A percentile compares a stretch with the other conserved stretches of the same genome.
Conservation (phyloP, 305 asterid genomes). For the Ilex paraguariensis region DNA sequence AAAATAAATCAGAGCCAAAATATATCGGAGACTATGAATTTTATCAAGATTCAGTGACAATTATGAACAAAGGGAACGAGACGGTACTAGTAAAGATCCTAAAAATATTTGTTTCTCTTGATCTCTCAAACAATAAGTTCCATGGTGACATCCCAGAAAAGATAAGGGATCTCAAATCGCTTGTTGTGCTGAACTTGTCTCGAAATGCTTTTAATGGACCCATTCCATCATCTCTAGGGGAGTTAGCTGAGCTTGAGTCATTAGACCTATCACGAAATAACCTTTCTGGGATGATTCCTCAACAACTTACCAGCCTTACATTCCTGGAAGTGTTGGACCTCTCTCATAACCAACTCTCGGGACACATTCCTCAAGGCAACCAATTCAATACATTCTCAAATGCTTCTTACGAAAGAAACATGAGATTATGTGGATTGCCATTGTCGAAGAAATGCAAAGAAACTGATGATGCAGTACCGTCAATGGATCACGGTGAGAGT, state of each 20-base stretch:
- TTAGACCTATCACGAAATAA: conserved; percentile 9
- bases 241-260: conserved; percentile 1
- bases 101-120: conserved; percentile 1
- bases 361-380: background rate
- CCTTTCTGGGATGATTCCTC: conserved; percentile 5
- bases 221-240: conserved; percentile 2
- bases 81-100: background rate
- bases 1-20: background rate
- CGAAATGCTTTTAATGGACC: background rate
- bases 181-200: conserved; percentile 11
- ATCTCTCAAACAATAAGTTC: conserved; percentile 14
- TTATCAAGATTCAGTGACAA: conserved; percentile 8
- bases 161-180: conserved; percentile 3
- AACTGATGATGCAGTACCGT: background rate
- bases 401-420: conserved; percentile 5
- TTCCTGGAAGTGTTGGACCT: conserved; percentile 6
- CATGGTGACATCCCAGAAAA: conserved; percentile 4
- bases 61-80: background rate
- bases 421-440: conserved; percentile 8
- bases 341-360: conserved; percentile 9
- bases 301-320: background rate
- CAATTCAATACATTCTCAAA: conserved; percentile 10
- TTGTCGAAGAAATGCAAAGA: conserved; percentile 3
- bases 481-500: background rate
- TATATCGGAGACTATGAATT: background rate